Conservation (phyloP, 257 asterid species). For the Solanum paucissectum region DNA sequence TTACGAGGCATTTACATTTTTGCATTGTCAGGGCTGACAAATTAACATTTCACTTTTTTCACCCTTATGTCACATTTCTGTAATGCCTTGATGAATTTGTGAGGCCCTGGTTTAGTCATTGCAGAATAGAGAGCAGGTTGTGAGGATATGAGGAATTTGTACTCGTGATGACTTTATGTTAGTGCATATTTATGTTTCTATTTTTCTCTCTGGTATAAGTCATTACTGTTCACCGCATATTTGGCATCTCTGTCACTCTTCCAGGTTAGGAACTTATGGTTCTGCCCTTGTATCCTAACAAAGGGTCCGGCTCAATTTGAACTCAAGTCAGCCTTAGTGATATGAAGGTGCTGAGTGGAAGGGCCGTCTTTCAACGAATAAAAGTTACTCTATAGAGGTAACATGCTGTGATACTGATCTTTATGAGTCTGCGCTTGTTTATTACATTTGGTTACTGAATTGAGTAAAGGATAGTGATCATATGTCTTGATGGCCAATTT, state of each 20-base stretch:
- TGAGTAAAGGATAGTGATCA: background rate
- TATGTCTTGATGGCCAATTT: background rate
- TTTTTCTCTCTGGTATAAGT: background rate
- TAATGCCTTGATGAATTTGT: background rate
- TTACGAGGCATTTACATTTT: background rate
- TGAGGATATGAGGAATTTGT: background rate
- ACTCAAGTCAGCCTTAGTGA: background rate
- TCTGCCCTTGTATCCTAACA: background rate
- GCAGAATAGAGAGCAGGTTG: background rate
- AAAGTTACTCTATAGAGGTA: background rate
- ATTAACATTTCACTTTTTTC: background rate
- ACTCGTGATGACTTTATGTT: background rate
- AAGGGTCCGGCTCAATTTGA: background rate
- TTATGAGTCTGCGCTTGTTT: background rate
- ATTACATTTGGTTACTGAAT: background rate
- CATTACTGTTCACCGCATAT: background rate
- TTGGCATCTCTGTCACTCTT: background rate
- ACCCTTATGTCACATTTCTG: background rate
- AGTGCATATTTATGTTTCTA: background rate
- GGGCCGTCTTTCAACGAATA: background rate
- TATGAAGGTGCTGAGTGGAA: background rate
- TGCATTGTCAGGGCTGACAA: background rate
- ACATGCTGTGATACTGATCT: background rate
- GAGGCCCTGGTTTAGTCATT: background rate
- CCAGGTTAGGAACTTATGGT: background rate